Conservation (phyloP, 2,329 filamentous ascomycete species). For the Leptographium wingfieldii region DNA sequence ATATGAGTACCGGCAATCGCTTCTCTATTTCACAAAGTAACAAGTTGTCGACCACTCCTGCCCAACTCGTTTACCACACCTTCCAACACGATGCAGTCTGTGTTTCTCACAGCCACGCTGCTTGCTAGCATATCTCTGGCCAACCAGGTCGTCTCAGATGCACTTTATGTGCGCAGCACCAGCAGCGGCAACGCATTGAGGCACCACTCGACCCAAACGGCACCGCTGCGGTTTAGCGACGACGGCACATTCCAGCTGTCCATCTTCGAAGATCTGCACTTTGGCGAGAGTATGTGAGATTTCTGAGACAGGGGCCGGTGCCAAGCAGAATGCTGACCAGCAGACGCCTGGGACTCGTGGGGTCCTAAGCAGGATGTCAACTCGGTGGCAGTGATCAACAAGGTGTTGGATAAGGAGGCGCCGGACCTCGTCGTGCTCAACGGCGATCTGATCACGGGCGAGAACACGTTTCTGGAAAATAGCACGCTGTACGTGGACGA, state of each 20-base stretch:
- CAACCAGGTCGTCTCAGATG: not conserved
- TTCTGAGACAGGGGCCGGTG: too few species aligned
- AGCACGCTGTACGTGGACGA: slow-evolving; percentile 34
- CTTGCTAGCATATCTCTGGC: not conserved
- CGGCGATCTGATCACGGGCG: slow-evolving; percentile 50
- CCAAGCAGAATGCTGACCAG: not conserved
- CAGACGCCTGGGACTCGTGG: slow-evolving; percentile 28
- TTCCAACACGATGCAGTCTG: not conserved
- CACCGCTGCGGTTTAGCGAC: slow-evolving; percentile 23
- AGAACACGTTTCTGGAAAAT: slow-evolving; percentile 36
- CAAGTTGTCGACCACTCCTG: too few species aligned
- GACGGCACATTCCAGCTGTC: slow-evolving; percentile 39
- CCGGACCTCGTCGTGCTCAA: slow-evolving; percentile 44
- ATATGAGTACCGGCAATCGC: too few species aligned
- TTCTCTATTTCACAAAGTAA: too few species aligned
- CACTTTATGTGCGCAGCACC: too few species aligned
- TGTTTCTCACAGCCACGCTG: not conserved
- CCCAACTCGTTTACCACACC: too few species aligned
- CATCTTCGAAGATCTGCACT: slow-evolving; percentile 59
- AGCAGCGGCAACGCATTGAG: not conserved
- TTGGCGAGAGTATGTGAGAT: slow-evolving; percentile 46
- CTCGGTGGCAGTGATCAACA: slow-evolving; percentile 22
- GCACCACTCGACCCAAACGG: not conserved
- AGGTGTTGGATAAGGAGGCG: slow-evolving; percentile 20
- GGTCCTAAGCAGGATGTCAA: slow-evolving; percentile 25